Evolutionary conservation across 805 yeast species (phyloP).

Genomic region (Scheffersomyces stipitis): DNA sequence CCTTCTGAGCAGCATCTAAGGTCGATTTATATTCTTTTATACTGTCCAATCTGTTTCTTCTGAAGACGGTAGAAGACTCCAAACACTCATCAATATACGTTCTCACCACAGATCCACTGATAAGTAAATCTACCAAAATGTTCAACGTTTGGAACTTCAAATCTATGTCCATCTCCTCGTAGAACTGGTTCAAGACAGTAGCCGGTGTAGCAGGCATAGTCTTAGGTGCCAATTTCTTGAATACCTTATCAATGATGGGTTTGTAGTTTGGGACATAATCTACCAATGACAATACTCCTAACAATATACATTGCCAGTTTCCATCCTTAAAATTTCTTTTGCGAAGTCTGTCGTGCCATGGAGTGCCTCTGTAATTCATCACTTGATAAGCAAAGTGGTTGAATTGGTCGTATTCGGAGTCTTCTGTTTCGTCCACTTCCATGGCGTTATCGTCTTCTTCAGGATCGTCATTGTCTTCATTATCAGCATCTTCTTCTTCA

Average conservation of each 20-base stretch:
- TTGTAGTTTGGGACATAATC: constrained; percentile 57
- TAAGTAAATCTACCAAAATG: constrained; percentile 62
- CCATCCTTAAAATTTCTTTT: constrained; percentile 79
- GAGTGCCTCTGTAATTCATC: constrained; percentile 55
- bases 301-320: constrained; percentile 74
- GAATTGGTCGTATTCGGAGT: constrained; percentile 18
- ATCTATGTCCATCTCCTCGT: constrained; percentile 47
- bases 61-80: constrained; percentile 58
- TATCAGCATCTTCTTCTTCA: constrained; percentile 11
- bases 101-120: constrained; percentile 59
- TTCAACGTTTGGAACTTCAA: constrained; percentile 58
- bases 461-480: constrained; percentile 22
- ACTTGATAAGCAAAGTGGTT: constrained; percentile 46
- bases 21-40: constrained; percentile 57
- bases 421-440: constrained; percentile 15
- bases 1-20: constrained; percentile 49
- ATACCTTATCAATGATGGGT: constrained; percentile 49
- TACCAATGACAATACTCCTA: constrained; percentile 68
- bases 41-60: constrained; percentile 67
- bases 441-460: constrained; percentile 15
- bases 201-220: constrained; percentile 48
- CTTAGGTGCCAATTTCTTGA: constrained; percentile 58
- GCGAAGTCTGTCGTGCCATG: constrained; percentile 79
- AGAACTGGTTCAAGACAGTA: constrained; percentile 56
- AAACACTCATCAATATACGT: constrained; percentile 64